These are phyloP conservation scores for Malus sieversii DNA, from an alignment of 306 rosid species.

Conservation along the genomic window DNA sequence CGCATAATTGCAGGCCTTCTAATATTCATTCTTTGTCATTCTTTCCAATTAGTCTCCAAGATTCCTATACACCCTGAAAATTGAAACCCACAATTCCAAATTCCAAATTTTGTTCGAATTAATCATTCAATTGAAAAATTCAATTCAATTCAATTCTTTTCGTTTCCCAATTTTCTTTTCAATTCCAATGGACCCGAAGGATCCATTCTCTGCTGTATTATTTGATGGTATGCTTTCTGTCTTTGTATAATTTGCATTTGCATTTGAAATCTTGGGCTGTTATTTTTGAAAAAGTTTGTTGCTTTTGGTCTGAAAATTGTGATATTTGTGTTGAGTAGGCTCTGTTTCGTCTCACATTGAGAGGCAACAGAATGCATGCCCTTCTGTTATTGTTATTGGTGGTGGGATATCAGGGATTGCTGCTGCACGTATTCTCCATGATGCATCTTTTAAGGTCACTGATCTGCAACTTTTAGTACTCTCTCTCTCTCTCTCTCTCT, in stretches of 20 bases:
- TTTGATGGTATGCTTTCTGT: not conserved
- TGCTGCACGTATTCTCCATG: constrained; percentile 69
- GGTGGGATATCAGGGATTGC: constrained; percentile 87
- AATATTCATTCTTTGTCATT: constrained; percentile 9
- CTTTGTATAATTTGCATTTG: not conserved
- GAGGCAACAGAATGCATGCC: constrained; percentile 5
- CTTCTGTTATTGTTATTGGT: constrained; percentile 80
- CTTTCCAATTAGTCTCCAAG: constrained; percentile 11
- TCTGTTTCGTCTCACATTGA: constrained; percentile 1
- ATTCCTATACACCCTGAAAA: constrained; percentile 13
- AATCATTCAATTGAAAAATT: not conserved
- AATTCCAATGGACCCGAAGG: constrained; percentile 13
- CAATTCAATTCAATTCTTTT: not conserved
- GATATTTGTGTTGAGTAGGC: not conserved
- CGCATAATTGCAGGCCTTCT: constrained; percentile 16
- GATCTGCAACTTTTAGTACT: not conserved
- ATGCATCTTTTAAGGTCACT: constrained; percentile 64
- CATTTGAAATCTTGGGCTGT: not conserved
- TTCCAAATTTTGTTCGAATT: no score
- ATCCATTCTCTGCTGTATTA: not conserved
- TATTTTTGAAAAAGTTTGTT: not conserved
- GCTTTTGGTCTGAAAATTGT: not conserved
- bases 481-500: no score
- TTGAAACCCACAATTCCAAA: not conserved
- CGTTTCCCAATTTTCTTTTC: not conserved